Conservation (phyloP, 805 yeast species). For the Naumovozyma baii region DNA sequence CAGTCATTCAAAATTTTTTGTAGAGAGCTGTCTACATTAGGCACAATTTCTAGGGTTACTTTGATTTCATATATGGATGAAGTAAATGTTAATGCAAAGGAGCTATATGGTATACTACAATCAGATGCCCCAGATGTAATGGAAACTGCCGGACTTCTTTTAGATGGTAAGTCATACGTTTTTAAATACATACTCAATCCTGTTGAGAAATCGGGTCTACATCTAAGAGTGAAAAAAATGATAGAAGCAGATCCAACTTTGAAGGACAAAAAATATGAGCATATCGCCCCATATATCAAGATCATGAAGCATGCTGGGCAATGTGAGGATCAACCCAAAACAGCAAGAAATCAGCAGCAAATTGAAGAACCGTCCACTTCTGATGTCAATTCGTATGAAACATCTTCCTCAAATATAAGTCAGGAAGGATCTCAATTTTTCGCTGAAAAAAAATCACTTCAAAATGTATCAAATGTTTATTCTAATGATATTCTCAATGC, state of each 20-base stretch:
- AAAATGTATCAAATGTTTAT: not conserved
- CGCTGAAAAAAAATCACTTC: too few relatives aligned
- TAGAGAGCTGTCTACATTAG: constrained; percentile 3
- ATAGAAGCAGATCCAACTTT: not conserved
- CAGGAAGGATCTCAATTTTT: too few relatives aligned
- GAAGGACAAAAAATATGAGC: not conserved
- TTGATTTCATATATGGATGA: constrained; percentile 3
- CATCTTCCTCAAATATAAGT: too few relatives aligned
- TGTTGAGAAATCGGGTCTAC: constrained; percentile 15
- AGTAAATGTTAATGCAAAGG: constrained; percentile 41
- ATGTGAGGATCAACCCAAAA: too few relatives aligned
- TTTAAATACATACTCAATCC: constrained; percentile 12
- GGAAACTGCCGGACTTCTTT: constrained; percentile 6
- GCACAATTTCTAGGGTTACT: constrained; percentile 3
- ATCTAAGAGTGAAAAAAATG: constrained; percentile 10
- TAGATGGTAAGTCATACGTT: constrained; percentile 14
- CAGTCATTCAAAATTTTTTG: constrained; percentile 5
- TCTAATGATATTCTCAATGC: not conserved
- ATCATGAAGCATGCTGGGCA: too few relatives aligned
- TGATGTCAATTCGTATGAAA: too few relatives aligned
- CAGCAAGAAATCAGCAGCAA: too few relatives aligned
- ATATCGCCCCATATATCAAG: too few relatives aligned
- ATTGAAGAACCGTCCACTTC: too few relatives aligned
- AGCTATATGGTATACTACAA: constrained; percentile 50
- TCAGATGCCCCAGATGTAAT: constrained; percentile 52